Conservation (phyloP, 805 yeast species). For the Ogataea polymorpha region DNA sequence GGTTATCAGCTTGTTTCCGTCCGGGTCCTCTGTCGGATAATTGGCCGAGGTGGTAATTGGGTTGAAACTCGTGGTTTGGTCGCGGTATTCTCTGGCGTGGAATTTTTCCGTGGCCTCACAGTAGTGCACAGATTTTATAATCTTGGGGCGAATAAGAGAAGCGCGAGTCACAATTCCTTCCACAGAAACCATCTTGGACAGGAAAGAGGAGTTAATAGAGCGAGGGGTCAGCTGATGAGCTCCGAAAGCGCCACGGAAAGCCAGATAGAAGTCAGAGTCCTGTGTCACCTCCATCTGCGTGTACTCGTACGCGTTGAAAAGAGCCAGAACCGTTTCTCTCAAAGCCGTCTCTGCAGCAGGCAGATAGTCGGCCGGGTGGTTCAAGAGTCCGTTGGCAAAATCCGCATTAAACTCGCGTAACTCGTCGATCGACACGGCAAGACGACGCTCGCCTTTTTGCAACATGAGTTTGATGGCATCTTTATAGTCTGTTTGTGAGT, state of each 20-base stretch:
- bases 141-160: conserved; percentile 89
- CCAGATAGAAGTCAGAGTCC: conserved; percentile 65
- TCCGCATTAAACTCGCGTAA: conserved; percentile 73
- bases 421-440: conserved; percentile 80
- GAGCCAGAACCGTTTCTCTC: conserved; percentile 70
- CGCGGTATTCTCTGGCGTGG: conserved; percentile 88
- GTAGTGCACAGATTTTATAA: conserved; percentile 87
- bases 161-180: conserved; percentile 96
- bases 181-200: conserved; percentile 79
- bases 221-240: conserved; percentile 84
- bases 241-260: conserved; percentile 91
- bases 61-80: conserved; percentile 86
- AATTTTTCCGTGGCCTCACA: conserved; percentile 81
- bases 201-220: conserved; percentile 69
- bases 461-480: conserved; percentile 73
- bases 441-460: conserved; percentile 58
- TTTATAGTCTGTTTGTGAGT: conserved; percentile 57
- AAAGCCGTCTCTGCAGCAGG: conserved; percentile 90
- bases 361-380: conserved; percentile 75
- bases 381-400: conserved; percentile 73
- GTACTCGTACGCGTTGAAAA: conserved; percentile 61
- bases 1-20: conserved; percentile 82
- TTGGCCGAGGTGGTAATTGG: conserved; percentile 79
- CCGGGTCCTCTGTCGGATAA: conserved; percentile 90
- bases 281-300: conserved; percentile 52